phyloP scores from a whole-genome alignment of 2,329 filamentous ascomycete genomes.

The Furcasterigmium furcatum region DNA sequence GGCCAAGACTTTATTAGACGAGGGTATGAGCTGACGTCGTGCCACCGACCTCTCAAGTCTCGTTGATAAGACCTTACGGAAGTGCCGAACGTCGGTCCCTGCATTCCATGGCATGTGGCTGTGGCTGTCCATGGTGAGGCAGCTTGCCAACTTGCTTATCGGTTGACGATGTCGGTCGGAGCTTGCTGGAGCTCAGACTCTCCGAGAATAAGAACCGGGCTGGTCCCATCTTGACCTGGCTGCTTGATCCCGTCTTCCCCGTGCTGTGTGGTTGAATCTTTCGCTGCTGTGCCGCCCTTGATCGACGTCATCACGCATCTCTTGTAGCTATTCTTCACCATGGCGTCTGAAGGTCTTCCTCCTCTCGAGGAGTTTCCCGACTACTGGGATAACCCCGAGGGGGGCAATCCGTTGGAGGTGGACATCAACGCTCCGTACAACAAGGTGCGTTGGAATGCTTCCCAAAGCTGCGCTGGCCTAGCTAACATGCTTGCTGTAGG shows the following conservation, averaged over 20 bases:
- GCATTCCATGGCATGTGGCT: too few relatives aligned
- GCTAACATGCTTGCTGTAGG: slow-evolving; percentile 15
- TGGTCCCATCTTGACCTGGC: background rate
- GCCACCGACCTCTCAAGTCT: too few relatives aligned
- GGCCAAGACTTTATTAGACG: too few relatives aligned
- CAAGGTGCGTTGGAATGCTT: background rate
- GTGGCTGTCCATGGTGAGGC: too few relatives aligned
- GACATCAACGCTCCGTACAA: background rate
- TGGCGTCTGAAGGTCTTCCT: background rate
- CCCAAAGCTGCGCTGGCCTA: too few relatives aligned
- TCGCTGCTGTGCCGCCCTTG: background rate
- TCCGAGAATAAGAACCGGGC: background rate
- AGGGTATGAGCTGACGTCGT: too few relatives aligned
- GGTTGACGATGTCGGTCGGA: too few relatives aligned
- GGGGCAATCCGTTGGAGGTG: background rate
- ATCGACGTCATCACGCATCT: too few relatives aligned
- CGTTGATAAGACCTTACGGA: too few relatives aligned
- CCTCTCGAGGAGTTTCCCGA: background rate
- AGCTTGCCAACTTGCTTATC: too few relatives aligned
- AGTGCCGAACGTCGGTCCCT: too few relatives aligned
- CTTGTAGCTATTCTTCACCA: background rate
- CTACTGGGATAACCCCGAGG: background rate
- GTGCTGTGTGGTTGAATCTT: background rate
- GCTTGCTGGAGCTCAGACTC: too few relatives aligned
- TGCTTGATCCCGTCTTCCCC: background rate